Evolutionary conservation across 495 filamentous ascomycete species (phyloP).

Genomic region (Xylaria longipes): DNA sequence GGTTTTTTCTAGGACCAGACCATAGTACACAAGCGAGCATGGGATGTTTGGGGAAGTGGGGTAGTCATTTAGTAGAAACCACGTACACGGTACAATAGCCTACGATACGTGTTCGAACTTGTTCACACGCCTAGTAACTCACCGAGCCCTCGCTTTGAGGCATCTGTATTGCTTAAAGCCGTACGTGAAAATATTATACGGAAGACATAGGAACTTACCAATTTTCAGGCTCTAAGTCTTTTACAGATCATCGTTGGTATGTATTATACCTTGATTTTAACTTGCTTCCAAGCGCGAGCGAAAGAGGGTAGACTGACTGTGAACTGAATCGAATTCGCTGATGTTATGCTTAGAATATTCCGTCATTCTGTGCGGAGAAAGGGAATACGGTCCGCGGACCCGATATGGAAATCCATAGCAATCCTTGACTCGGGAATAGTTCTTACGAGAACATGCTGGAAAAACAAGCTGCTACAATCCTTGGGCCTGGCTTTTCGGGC

Average conservation of each 20-base stretch:
- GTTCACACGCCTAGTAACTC: too few relatives aligned
- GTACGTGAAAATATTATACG: neutral
- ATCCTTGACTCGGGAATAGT: neutral
- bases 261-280: neutral
- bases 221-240: too few relatives aligned
- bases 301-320: neutral
- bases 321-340: neutral
- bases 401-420: neutral
- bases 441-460: neutral
- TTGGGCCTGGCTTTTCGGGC: neutral
- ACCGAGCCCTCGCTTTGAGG: neutral
- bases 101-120: neutral
- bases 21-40: neutral
- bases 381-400: conserved; percentile 16
- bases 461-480: neutral
- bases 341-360: neutral
- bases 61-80: neutral
- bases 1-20: too few relatives aligned
- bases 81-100: neutral
- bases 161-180: neutral
- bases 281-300: neutral
- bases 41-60: conserved; percentile 7
- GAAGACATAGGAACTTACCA: neutral
- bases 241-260: neutral
- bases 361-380: neutral